A percentile compares a stretch with the other conserved stretches of the same genome.
Evolutionary conservation across 1,284 basidiomycete genomes (phyloP).

Genomic region (Agroathelia rolfsii): DNA sequence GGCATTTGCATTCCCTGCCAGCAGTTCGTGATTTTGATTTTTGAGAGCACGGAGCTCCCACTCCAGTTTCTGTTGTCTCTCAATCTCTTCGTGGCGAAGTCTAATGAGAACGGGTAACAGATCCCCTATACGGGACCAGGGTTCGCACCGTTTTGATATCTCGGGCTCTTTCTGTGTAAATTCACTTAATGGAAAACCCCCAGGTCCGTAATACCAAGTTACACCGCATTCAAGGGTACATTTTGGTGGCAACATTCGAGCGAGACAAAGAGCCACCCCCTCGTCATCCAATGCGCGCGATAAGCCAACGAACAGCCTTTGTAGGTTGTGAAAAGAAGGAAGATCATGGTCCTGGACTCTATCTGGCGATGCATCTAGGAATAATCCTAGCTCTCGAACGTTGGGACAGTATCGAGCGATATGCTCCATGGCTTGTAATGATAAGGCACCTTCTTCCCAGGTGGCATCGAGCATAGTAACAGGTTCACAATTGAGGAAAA

Average conservation of each 20-base stretch:
- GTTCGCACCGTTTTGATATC: no score
- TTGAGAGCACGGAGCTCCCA: no score
- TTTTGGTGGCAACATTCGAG: conserved; percentile 32
- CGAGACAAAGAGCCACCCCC: conserved; percentile 42
- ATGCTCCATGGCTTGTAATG: conserved; percentile 39
- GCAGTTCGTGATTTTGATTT: no score
- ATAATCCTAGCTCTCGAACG: conserved; percentile 41
- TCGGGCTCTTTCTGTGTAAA: no score
- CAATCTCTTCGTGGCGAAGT: no score
- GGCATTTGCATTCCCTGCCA: no score
- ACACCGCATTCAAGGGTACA: conserved; percentile 32
- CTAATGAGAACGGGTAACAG: no score
- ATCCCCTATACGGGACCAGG: no score
- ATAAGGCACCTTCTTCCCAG: conserved; percentile 27
- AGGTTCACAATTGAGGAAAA: conserved; percentile 44
- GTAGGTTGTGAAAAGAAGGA: conserved; percentile 34
- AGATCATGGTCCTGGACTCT: no score
- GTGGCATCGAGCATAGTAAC: conserved; percentile 25
- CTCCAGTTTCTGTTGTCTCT: no score
- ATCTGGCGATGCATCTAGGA: conserved; percentile 35
- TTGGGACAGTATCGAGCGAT: conserved; percentile 46
- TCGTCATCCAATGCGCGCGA: conserved; percentile 33
- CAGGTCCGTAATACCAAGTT: no score
- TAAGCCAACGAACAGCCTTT: conserved; percentile 35
- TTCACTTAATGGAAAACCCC: no score